Base-by-base conservation (phyloP, 345 rosid genomes). In the Acer campestre region DNA sequence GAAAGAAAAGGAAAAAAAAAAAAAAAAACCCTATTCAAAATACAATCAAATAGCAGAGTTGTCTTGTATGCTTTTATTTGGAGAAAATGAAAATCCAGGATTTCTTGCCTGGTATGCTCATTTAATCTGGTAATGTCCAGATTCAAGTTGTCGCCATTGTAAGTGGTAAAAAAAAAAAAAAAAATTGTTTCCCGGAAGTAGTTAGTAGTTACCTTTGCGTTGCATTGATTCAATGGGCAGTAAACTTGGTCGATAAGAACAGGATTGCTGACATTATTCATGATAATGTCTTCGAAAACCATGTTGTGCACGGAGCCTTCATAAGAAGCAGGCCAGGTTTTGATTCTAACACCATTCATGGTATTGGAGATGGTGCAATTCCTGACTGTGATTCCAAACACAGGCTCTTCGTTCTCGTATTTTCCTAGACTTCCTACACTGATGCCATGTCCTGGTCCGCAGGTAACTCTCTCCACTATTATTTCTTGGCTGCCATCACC, bases 401-500 rank as follows among this genome's bases (percentile, higher is more conserved):
- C 94, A 0, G 92, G 91, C 11, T 73, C 27, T 75, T 90, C 94
- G 7, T 84, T 61, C 0, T 71, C 82, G 71, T 86, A 84, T 64
- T 42, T 89, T 1, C 96, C 94, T 0, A 90, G 86, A 77, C 88
- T 91, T 31, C 94, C 92, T 5, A 88, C 59, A 70, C 92, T 77
- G 49, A 91, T 79, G 16, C 93, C 93, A 9, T 89, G 93, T 29
- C 95, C 95, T 3, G 93, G 91, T n/a, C 91, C 91, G 42, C 95
- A 89, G 8, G 62, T 79, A 1, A 87, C 81, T 2, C 70, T 64
- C 31, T 61, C 70, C 2, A 87, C 38, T 16, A 27, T 4, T 20
- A 89, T 27, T 4, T 85, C 31, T 16, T 78, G 80, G 79, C 79
- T 70, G 12, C 93, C 92, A 35, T 87, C 87, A 0, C 90, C 90